These are phyloP conservation scores for Bromus sterilis DNA, from an alignment of 176 grass and related monocot species.

Conservation along the genomic window DNA sequence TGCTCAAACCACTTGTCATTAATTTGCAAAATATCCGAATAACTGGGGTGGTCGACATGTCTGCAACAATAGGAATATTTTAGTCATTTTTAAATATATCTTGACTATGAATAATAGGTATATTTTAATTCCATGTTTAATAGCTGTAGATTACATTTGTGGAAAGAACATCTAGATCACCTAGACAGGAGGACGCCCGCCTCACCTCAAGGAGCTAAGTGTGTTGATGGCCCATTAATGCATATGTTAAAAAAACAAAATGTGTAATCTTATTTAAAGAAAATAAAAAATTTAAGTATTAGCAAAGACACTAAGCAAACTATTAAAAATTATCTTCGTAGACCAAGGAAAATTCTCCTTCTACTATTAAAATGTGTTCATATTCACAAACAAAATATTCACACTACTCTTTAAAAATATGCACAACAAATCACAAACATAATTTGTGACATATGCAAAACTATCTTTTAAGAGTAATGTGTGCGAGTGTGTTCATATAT, in stretches of 20 bases:
- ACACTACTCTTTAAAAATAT: background rate
- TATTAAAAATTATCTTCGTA: background rate
- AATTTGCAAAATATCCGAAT: no score
- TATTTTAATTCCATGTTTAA: background rate
- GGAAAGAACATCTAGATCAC: no score
- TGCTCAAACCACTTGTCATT: no score
- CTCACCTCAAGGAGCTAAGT: background rate
- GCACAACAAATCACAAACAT: background rate
- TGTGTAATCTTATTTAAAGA: no score
- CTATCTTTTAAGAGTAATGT: background rate
- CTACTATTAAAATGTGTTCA: background rate
- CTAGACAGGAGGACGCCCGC: background rate
- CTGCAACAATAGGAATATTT: background rate
- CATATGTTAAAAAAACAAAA: no score
- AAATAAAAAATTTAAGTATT: no score
- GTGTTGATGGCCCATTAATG: no score
- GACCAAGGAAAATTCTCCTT: background rate
- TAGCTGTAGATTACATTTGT: background rate
- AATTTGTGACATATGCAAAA: background rate
- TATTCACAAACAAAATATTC: no score
- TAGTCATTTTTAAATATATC: background rate
- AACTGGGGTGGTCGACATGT: background rate
- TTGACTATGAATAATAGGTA: background rate
- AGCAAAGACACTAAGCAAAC: no score
- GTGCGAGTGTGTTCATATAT: background rate